Evolutionary conservation across 805 yeast genomes (phyloP), one percentile per base, ranked within the genome.

Genomic region (Candida stauntonica): DNA sequence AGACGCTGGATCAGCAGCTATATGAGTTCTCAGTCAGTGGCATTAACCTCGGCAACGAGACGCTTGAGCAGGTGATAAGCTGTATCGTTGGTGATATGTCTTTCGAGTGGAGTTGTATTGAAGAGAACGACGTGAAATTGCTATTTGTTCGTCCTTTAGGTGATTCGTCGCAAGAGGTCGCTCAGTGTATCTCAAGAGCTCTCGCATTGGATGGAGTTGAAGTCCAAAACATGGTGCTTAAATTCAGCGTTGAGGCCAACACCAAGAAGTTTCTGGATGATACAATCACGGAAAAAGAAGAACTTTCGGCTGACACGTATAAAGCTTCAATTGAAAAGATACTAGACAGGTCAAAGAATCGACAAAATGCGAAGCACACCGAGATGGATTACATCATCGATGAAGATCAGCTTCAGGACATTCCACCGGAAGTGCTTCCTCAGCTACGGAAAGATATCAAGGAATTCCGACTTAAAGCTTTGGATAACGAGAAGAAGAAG

Each of bases 381-480:
- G 44, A 33, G 7, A 26, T 48, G 26, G 60, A 53, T 23, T 79
- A 80, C 52, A 66, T 69, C 38, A 73, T 80, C 23, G 82, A 80
- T 51, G 65, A 68, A n/a, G 60, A 63, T 32, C 85, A 79, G 48
- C 54, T 80, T 38, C 60, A 67, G 12, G 85, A 76, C 46, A 71
- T 79, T 4, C 84, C 86, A 2, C 57, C 60, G 17, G 72, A 72
- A 18, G 62, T 74, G 64, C 56, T 72, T 31, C 79, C 76, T 16
- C 62, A 61, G n/a, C 72, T 79, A 26, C 70, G 66, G 15, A 66
- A 67, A 39, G 77, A 74, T 41, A 70, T 80, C 39, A 64, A 77
- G 41, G 72, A 69, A 44, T 80, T 80, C 52, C 59, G 86, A 50
- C 62, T 77, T 17, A 69, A 68, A 30, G 80, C 79, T 19, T 51